Base-by-base conservation (phyloP, 2,329 filamentous ascomycete genomes). In the Arachnomyces sp. region DNA sequence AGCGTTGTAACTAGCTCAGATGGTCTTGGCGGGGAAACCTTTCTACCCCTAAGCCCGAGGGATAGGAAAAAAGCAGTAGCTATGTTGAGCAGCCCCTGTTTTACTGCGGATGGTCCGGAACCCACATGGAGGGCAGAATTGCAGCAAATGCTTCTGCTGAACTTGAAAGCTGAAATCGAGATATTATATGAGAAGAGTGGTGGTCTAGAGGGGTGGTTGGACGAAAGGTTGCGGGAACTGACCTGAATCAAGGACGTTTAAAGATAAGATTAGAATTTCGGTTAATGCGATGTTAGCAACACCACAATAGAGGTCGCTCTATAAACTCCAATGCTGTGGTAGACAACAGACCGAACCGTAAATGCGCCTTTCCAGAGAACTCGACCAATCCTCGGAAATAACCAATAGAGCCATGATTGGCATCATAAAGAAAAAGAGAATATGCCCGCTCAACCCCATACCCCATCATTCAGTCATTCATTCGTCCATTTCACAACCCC, bases 141-240 rank as follows among this genome's bases (percentile, higher is more conserved):
- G 47, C 78, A 79, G 54, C 56, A 57, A 2, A 80, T 82, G 76
- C 62, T 82, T 20, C 71, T 79, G 67, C 51, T 80, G 42, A 76
- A 77, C 47, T 46, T 73, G 34, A 82, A 82, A 52, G 76, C 74
- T 6, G 78, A 82, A 52, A 73, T 78, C 48, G 77, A 82, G 55
- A 61, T 72, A 16, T 47, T 77, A 35, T 67, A 68, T 45, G 67
- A 73, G 7, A 46, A 48, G 11, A 51, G 55, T 1, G 61, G 59
- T 12, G 65, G 67, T 3, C 43, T 71, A 12, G 61, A 65, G 40
- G 49, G 45, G 12, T 71, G 68, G 68, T 58, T 71, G 44, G 58
- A 68, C 44, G 49, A 47, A 15, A 55, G 53, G 31, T 55, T 68
- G 52, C 7, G n/a, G 35, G 17, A 16, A 25, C 14, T 31, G 20